Conservation (phyloP, 2,329 filamentous ascomycete genomes). For the Oidium heveae region DNA sequence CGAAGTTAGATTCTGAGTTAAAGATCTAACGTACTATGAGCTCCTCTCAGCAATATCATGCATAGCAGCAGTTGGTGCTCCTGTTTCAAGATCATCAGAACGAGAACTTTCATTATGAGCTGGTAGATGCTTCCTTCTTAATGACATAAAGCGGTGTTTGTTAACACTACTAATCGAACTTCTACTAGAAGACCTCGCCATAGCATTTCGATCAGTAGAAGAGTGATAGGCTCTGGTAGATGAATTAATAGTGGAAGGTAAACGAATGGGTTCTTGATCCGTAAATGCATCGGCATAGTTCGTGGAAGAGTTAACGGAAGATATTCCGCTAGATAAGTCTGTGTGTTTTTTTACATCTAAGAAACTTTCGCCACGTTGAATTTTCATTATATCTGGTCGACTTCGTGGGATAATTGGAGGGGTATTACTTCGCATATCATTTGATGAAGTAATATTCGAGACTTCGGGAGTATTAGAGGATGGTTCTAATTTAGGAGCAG, state of each 20-base stretch:
- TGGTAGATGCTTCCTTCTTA: conserved; percentile 14
- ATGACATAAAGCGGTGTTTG: conserved; percentile 34
- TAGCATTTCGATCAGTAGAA: conserved; percentile 4
- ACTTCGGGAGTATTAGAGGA: conserved; percentile 11
- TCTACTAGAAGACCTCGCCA: conserved; percentile 11
- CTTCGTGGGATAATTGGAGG: conserved; percentile 27
- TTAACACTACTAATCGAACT: conserved; percentile 13
- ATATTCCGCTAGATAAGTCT: conserved; percentile 47
- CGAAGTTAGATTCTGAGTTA: too few relatives aligned
- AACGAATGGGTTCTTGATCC: conserved; percentile 19
- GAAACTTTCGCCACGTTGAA: conserved; percentile 29
- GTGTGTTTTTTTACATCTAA: conserved; percentile 34
- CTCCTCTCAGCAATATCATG: conserved; percentile 13
- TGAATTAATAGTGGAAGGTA: conserved; percentile 16
- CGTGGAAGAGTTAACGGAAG: conserved; percentile 28
- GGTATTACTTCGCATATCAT: conserved; percentile 9
- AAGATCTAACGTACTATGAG: neutral
- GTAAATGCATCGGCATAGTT: conserved; percentile 40
- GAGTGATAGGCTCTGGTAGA: neutral
- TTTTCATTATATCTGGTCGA: conserved; percentile 17
- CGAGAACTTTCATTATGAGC: conserved; percentile 8
- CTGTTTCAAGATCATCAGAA: conserved; percentile 12
- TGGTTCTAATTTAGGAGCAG: conserved; percentile 8
- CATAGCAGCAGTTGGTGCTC: conserved; percentile 14
- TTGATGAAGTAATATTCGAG: conserved; percentile 17